Evolutionary conservation across 1,284 basidiomycete genomes (phyloP).

Genomic region (Heterobasidion parviporum): DNA sequence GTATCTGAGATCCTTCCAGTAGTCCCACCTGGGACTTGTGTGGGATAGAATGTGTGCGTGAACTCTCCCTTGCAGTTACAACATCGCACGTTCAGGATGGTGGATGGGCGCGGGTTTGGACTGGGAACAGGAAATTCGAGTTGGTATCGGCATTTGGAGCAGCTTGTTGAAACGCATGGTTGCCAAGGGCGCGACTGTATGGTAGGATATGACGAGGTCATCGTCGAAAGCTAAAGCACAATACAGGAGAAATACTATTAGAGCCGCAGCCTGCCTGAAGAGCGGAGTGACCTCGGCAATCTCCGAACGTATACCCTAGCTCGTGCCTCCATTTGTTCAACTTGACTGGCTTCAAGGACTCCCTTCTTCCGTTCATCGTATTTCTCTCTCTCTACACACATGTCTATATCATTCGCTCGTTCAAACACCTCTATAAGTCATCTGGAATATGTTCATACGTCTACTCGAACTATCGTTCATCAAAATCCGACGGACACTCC

Average conservation of each 20-base stretch:
- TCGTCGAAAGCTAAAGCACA: conserved; percentile 4
- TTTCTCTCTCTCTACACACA: neutral
- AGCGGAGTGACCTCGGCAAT: neutral
- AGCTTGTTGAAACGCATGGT: conserved; percentile 59
- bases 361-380: neutral
- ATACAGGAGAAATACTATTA: neutral
- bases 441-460: neutral
- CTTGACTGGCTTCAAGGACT: neutral
- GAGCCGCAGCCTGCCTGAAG: neutral
- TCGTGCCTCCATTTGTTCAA: neutral
- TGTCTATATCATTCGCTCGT: neutral
- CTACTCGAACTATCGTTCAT: neutral
- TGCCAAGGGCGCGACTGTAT: conserved; percentile 53
- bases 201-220: conserved; percentile 21
- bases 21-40: conserved; percentile 35
- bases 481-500: neutral
- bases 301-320: neutral
- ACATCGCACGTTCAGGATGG: conserved; percentile 65
- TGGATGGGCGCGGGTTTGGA: conserved; percentile 55
- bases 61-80: conserved; percentile 52
- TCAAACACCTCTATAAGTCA: neutral
- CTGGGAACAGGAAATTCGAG: conserved; percentile 73
- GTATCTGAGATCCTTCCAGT: conserved; percentile 14
- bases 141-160: conserved; percentile 49
- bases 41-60: conserved; percentile 56